These are phyloP conservation scores for Ganoderma sp. DNA, from an alignment of 1,284 basidiomycete genomes.

Conservation along the genomic window DNA sequence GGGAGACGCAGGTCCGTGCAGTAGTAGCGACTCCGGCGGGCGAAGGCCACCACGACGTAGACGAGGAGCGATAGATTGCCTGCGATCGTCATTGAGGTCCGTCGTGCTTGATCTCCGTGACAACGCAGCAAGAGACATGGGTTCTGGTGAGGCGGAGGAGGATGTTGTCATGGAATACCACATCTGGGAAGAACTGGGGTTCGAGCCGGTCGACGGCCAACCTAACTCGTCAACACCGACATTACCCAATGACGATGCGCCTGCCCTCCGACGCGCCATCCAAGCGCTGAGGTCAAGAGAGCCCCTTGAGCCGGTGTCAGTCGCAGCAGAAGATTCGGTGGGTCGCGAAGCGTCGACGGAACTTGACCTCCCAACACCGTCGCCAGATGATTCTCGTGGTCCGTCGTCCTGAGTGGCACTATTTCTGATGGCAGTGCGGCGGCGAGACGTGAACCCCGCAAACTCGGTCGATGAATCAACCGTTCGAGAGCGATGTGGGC, in stretches of 20 bases:
- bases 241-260: constrained; percentile 1
- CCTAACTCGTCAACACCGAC: constrained; percentile 6
- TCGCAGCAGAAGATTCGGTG: constrained; percentile 18
- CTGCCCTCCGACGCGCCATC: constrained; percentile 17
- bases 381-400: constrained; percentile 31
- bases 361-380: constrained; percentile 31
- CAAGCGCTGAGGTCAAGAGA: constrained; percentile 28
- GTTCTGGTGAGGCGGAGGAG: constrained; percentile 12
- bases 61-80: constrained; percentile 46
- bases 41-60: constrained; percentile 64
- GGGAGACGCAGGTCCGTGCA: constrained; percentile 14
- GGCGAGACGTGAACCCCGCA: constrained; percentile 64
- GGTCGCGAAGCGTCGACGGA: constrained; percentile 11
- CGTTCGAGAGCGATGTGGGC: constrained; percentile 55
- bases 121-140: constrained; percentile 12
- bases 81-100: constrained; percentile 27
- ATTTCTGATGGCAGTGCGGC: constrained; percentile 46
- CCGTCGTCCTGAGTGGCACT: constrained; percentile 27
- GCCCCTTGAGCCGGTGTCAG: constrained; percentile 15
- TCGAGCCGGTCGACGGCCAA: constrained; percentile 8
- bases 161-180: constrained; percentile 37
- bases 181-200: constrained; percentile 36
- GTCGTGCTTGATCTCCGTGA: constrained; percentile 21
- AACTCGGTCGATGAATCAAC: constrained; percentile 70
- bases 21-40: constrained; percentile 60